A percentile compares a stretch with the other conserved stretches of the same genome.
Conservation (phyloP, 2,329 filamentous ascomycete genomes). For the Neonectria ditissima region DNA sequence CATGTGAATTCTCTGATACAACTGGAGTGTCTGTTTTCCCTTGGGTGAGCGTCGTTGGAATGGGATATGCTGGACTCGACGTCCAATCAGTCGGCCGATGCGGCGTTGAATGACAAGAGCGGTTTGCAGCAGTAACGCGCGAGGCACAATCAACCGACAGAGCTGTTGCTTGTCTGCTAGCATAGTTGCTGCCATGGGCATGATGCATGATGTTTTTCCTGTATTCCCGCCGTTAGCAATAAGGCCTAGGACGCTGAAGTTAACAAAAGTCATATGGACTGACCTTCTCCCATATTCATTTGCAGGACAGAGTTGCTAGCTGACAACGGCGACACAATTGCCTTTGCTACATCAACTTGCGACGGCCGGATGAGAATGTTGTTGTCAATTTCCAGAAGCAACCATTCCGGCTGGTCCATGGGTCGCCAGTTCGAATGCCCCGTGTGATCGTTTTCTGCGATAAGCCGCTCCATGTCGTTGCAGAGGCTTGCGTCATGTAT, state of each 20-base stretch:
- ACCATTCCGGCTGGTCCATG: constrained; percentile 66
- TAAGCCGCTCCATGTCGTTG: constrained; percentile 41
- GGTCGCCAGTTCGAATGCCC: constrained; percentile 70
- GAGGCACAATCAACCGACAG: constrained; percentile 66
- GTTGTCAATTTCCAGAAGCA: constrained; percentile 74
- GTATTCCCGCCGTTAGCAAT: too few species aligned
- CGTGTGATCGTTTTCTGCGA: constrained; percentile 58
- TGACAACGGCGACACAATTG: constrained; percentile 66
- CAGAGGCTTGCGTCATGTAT: constrained; percentile 50
- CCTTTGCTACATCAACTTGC: constrained; percentile 71
- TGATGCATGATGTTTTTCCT: constrained; percentile 60
- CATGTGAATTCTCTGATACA: too few species aligned
- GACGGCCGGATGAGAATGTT: constrained; percentile 70
- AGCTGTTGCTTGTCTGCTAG: constrained; percentile 60
- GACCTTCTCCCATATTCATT: constrained; percentile 74
- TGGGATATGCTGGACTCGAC: too few species aligned
- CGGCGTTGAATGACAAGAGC: constrained; percentile 66
- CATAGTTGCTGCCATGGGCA: constrained; percentile 62
- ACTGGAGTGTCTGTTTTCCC: too few species aligned
- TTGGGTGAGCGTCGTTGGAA: too few species aligned
- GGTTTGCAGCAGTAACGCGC: constrained; percentile 67
- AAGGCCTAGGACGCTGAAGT: too few species aligned
- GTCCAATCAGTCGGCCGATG: too few species aligned
- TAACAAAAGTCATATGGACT: not conserved
- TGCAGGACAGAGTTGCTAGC: constrained; percentile 69